Base-by-base conservation (phyloP, 116 monocot genomes). In the Posidonia oceanica region DNA sequence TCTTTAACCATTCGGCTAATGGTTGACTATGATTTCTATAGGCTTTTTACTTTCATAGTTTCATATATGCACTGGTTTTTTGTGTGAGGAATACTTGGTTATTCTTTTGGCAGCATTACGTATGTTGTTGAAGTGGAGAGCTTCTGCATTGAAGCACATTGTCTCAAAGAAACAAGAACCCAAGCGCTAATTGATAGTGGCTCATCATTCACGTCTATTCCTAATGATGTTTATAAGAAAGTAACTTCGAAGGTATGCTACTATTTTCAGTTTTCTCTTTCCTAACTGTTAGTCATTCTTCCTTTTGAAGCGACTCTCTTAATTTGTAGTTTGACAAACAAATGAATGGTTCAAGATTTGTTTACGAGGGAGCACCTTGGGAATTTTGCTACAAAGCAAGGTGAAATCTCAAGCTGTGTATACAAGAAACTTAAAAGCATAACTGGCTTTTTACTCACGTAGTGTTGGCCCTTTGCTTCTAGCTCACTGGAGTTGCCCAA, bases 371-470 rank as follows among this genome's bases (percentile, higher is more conserved):
- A 55, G 72, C 76, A 36, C 80, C 83, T 21, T 94, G 79, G 78
- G 88, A 94, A 39, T 91, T 81, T 65, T 94, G 94, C 78, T 94
- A 94, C 64, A 74, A 79, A 68, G 79, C 91, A 58, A 91, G 91
- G 94, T 90, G 72, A 80, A 64, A 36, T 61, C 48, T 61, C 36
- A 14, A 21, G 7, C 14, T 11, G 21, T 11, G 7, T 3, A 61
- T 61, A 22, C 14, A 36, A 22, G 14, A 29, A 61, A 15, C 61
- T 14, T 29, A 29, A 61, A 61, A 13, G 1, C 1, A 22, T 57
- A n/a, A 3, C 22, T 13, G 7, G 23, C 61, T 61, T 12, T 14
- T 61, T 61, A 0, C 23, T 61, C 61, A 61, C 61, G 14, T 36
- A 4, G 61, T 29, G 36, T 70, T 70, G 48, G 39, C 8, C 17